Conservation (phyloP, 768 basidiomycete genomes). For the Holtermannia corniformis region DNA sequence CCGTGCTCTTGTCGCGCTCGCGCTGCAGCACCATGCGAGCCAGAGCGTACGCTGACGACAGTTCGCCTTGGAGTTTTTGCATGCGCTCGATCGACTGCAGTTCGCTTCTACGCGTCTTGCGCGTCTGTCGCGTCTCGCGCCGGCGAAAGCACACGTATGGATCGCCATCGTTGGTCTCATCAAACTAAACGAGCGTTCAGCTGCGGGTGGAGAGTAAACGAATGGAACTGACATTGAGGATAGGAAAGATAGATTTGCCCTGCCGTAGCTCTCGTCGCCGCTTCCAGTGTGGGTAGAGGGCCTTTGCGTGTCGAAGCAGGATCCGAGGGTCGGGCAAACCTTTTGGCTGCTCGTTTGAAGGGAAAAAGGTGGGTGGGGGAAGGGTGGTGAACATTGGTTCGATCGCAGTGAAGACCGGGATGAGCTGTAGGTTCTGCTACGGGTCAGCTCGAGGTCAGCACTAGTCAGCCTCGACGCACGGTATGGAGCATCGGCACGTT, state of each 20-base stretch:
- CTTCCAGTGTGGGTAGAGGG: constrained; percentile 82
- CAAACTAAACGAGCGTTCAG: constrained; percentile 50
- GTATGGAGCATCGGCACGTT: constrained; percentile 82
- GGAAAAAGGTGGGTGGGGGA: constrained; percentile 56
- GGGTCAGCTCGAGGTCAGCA: constrained; percentile 4
- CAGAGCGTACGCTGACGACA: constrained; percentile 62
- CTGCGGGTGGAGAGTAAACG: neutral
- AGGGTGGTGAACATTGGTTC: constrained; percentile 53
- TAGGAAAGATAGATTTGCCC: constrained; percentile 77
- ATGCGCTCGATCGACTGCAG: constrained; percentile 82
- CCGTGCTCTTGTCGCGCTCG: constrained; percentile 65
- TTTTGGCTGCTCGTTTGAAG: constrained; percentile 57
- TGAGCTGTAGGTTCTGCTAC: constrained; percentile 39
- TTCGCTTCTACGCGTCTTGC: constrained; percentile 89
- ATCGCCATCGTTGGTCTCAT: constrained; percentile 80
- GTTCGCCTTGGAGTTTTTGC: constrained; percentile 65
- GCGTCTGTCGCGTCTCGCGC: constrained; percentile 82
- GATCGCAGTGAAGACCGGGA: constrained; percentile 46
- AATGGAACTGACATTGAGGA: constrained; percentile 60
- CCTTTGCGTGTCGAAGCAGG: constrained; percentile 60
- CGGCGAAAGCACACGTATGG: constrained; percentile 96
- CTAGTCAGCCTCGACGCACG: constrained; percentile 48
- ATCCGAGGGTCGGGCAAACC: constrained; percentile 58
- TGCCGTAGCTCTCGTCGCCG: constrained; percentile 67
- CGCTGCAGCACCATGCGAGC: constrained; percentile 60